Conservation (phyloP, 169 alveolate species). For the Plasmodium reichenowi region DNA sequence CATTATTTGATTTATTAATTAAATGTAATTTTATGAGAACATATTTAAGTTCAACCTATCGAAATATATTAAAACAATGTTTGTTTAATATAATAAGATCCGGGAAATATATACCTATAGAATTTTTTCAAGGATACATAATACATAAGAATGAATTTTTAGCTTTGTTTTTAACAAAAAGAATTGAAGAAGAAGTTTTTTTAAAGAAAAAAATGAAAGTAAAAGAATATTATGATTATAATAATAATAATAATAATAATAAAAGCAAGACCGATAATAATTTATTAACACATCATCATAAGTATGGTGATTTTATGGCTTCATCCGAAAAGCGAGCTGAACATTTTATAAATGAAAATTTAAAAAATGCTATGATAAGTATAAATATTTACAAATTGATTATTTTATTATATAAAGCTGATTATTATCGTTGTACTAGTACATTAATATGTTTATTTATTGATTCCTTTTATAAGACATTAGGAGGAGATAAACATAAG, state of each 20-base stretch:
- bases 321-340: constrained; percentile 70
- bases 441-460: constrained; percentile 35
- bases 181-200: constrained; percentile 52
- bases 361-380: constrained; percentile 42
- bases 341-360: constrained; percentile 60
- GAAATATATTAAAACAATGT: constrained; percentile 72
- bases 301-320: constrained; percentile 40
- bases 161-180: constrained; percentile 41
- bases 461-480: constrained; percentile 21
- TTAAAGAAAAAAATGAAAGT: constrained; percentile 58
- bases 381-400: constrained; percentile 38
- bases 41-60: constrained; percentile 59
- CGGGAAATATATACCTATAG: constrained; percentile 65
- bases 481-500: neutral
- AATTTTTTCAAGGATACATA: constrained; percentile 75
- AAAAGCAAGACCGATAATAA: neutral
- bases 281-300: neutral
- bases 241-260: neutral
- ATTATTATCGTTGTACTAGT: constrained; percentile 61
- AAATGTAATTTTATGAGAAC: constrained; percentile 67
- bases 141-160: constrained; percentile 65
- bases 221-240: constrained; percentile 13
- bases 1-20: constrained; percentile 35
- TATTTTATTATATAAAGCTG: constrained; percentile 63
- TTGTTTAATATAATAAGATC: constrained; percentile 29